Percentiles rank a stretch among this genome's conserved stretches.
Evolutionary conservation across 768 basidiomycete species (phyloP).

Genomic region (Pseudohyphozyma bogoriensis): DNA sequence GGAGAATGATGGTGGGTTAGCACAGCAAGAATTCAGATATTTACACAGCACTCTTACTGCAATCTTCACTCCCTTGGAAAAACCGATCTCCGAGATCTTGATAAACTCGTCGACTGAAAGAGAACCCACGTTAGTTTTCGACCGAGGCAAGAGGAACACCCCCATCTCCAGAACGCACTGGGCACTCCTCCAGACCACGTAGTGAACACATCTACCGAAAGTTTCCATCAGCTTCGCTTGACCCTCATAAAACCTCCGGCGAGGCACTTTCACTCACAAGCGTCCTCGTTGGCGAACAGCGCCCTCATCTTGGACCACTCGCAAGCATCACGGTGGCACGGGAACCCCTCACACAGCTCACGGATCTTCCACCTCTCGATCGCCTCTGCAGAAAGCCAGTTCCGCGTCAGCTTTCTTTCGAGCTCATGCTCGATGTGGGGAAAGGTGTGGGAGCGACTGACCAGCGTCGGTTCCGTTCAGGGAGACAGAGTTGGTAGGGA

Average conservation of each 20-base stretch:
- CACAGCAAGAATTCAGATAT: background rate
- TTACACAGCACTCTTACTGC: background rate
- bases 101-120: conserved; percentile 21
- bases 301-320: conserved; percentile 22
- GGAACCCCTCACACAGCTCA: conserved; percentile 19
- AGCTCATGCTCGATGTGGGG: no score
- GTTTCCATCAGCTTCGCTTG: background rate
- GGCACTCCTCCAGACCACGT: conserved; percentile 23
- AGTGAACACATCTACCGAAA: conserved; percentile 15
- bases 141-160: no score
- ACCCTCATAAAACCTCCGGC: background rate
- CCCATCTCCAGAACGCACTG: no score
- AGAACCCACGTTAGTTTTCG: no score
- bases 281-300: conserved; percentile 16
- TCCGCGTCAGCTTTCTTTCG: background rate
- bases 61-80: conserved; percentile 28
- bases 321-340: conserved; percentile 13
- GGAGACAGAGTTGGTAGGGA: conserved; percentile 1
- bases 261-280: conserved; percentile 5
- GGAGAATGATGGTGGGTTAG: background rate
- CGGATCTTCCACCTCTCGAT: background rate
- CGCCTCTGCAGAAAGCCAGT: background rate
- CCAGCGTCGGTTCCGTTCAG: conserved; percentile 2
- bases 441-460: background rate
- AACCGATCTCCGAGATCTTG: conserved; percentile 24